A percentile compares a stretch with the other conserved stretches of the same genome.
Conservation (phyloP, 805 yeast genomes). For the Wickerhamiella brachini region DNA sequence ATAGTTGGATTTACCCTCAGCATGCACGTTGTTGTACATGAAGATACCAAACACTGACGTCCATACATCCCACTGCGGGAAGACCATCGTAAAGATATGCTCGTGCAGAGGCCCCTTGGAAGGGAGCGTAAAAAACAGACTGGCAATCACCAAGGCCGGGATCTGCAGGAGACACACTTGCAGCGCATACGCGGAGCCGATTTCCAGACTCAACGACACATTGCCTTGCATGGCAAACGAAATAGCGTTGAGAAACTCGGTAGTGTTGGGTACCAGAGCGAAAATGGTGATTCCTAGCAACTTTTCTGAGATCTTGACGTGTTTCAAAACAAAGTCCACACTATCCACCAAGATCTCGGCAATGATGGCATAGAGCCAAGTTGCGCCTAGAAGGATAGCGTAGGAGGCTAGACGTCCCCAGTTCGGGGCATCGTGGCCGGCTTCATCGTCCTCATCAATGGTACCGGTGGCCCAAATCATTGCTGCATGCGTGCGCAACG, state of each 20-base stretch:
- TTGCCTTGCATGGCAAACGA: conserved; percentile 94
- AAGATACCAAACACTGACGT: conserved; percentile 77
- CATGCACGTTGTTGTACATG: conserved; percentile 82
- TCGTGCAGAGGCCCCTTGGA: conserved; percentile 18
- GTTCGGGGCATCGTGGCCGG: conserved; percentile 93
- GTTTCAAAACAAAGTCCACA: conserved; percentile 71
- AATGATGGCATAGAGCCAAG: conserved; percentile 76
- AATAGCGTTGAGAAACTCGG: conserved; percentile 92
- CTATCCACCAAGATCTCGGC: conserved; percentile 91
- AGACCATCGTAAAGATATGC: conserved; percentile 55
- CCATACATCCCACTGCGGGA: conserved; percentile 91
- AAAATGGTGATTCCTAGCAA: conserved; percentile 86
- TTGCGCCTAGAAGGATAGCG: conserved; percentile 67
- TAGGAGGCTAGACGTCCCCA: conserved; percentile 86
- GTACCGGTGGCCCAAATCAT: conserved; percentile 78
- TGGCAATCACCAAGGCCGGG: conserved; percentile 74
- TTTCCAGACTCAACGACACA: conserved; percentile 93
- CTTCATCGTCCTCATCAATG: conserved; percentile 29
- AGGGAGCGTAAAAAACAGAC: conserved; percentile 30
- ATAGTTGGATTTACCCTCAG: conserved; percentile 92
- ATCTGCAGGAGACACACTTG: conserved; percentile 91
- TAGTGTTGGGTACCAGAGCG: conserved; percentile 92
- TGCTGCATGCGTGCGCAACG: conserved; percentile 91
- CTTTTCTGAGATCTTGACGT: conserved; percentile 77
- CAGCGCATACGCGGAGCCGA: conserved; percentile 92